phyloP scores from a whole-genome alignment of 78 protist species.

The Parvularia atlantis region DNA sequence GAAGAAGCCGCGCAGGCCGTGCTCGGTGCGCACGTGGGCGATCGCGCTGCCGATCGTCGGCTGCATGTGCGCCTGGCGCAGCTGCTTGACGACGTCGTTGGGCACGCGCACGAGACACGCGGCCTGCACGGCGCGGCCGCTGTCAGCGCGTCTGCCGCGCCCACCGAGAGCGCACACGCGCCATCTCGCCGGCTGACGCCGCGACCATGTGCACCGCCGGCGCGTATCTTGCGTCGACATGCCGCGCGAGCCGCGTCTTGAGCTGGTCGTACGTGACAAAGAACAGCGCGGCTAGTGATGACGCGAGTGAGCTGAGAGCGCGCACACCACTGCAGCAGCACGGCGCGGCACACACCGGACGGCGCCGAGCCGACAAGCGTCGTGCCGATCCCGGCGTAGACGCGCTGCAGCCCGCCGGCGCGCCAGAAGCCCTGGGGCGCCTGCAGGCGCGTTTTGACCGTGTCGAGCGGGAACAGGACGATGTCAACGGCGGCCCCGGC shows the following conservation, averaged over 20 bases:
- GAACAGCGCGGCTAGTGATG: slow-evolving; percentile 48
- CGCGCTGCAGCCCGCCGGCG: slow-evolving; percentile 48
- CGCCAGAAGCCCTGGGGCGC: slow-evolving; percentile 14
- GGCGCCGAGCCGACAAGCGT: slow-evolving; percentile 34
- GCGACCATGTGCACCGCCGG: slow-evolving; percentile 7
- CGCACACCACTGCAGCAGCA: no score
- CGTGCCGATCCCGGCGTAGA: slow-evolving; percentile 40
- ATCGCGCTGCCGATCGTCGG: neutral
- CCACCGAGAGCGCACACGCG: neutral
- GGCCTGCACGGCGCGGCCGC: neutral
- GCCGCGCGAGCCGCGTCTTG: neutral
- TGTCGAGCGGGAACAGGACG: slow-evolving; percentile 53
- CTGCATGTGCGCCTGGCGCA: slow-evolving; percentile 27
- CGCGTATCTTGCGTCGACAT: neutral
- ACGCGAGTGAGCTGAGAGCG: neutral
- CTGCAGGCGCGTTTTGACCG: slow-evolving; percentile 60
- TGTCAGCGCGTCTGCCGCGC: neutral
- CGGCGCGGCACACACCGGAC: neutral
- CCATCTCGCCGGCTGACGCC: slow-evolving; percentile 33
- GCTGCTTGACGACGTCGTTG: slow-evolving; percentile 38
- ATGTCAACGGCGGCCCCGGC: slow-evolving; percentile 55
- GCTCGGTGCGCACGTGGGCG: no score
- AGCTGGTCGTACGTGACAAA: slow-evolving; percentile 16
- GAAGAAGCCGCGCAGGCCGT: slow-evolving; percentile 17
- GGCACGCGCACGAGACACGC: slow-evolving; percentile 64